phyloP scores from a whole-genome alignment of 129 eudicot species.

The Ambrosia artemisiifolia region DNA sequence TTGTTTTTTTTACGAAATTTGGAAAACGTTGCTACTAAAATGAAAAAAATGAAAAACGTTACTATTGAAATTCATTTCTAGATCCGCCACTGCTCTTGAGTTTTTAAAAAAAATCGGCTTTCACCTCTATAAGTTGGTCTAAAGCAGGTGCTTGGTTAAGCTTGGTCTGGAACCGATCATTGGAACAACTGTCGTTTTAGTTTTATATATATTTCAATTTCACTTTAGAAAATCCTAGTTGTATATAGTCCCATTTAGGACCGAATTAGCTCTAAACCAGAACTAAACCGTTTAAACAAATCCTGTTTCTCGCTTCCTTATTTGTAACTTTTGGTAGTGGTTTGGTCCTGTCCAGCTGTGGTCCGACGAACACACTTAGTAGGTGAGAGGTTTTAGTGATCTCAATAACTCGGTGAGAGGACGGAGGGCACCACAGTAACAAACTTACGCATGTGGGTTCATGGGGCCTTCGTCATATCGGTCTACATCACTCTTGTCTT shows the following conservation, averaged over 20 bases:
- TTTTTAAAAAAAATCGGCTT: too few relatives aligned
- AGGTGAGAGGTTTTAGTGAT: constrained; percentile 3
- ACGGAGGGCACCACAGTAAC: constrained; percentile 33
- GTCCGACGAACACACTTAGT: background rate
- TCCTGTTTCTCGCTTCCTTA: background rate
- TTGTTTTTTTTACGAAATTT: too few relatives aligned
- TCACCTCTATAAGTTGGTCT: too few relatives aligned
- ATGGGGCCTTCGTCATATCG: constrained; percentile 16
- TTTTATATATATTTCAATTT: background rate
- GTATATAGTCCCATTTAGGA: background rate
- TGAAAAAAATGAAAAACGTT: too few relatives aligned
- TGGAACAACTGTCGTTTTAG: too few relatives aligned
- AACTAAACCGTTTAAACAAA: background rate
- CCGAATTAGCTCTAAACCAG: background rate
- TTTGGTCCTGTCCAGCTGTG: background rate
- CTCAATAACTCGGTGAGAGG: constrained; percentile 21
- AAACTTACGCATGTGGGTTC: constrained; percentile 42
- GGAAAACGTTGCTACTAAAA: too few relatives aligned
- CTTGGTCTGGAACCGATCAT: too few relatives aligned
- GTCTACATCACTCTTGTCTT: constrained; percentile 25
- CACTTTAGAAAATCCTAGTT: background rate
- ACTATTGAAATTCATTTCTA: too few relatives aligned
- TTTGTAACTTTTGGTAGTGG: background rate
- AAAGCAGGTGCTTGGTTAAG: too few relatives aligned
- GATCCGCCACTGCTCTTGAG: too few relatives aligned